Evolutionary conservation across 306 rosid genomes (phyloP).

Genomic region (Vigna angularis): DNA sequence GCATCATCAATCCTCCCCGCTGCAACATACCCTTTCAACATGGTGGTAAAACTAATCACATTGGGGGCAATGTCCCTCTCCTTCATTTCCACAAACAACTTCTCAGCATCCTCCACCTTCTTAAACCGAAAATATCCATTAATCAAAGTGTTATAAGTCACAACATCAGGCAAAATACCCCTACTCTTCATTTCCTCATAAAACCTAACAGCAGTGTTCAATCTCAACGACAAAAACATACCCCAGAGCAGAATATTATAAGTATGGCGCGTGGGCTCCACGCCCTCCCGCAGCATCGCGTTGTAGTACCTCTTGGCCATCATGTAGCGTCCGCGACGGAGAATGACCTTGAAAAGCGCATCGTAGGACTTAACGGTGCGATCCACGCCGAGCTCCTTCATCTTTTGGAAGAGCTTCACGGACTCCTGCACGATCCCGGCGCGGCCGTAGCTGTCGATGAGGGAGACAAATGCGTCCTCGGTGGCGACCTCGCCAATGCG

Average conservation of each 20-base stretch:
- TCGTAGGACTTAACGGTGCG: slow-evolving; percentile 70
- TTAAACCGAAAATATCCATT: slow-evolving; percentile 81
- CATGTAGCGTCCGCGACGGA: slow-evolving; percentile 80
- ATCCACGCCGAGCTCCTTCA: slow-evolving; percentile 74
- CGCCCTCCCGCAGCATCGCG: slow-evolving; percentile 79
- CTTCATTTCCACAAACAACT: slow-evolving; percentile 81
- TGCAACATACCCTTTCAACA: slow-evolving; percentile 79
- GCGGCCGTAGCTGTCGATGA: slow-evolving; percentile 78
- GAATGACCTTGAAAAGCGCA: slow-evolving; percentile 76
- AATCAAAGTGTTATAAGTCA: slow-evolving; percentile 84
- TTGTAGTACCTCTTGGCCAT: slow-evolving; percentile 91
- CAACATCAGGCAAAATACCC: slow-evolving; percentile 69
- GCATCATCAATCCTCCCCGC: slow-evolving; percentile 70
- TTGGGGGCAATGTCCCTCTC: slow-evolving; percentile 68
- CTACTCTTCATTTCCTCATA: slow-evolving; percentile 77
- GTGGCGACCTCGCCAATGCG: slow-evolving; percentile 56
- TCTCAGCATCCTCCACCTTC: slow-evolving; percentile 81
- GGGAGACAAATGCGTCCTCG: slow-evolving; percentile 74
- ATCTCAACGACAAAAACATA: slow-evolving; percentile 76
- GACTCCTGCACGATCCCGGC: slow-evolving; percentile 92
- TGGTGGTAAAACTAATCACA: slow-evolving; percentile 83
- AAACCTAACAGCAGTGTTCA: slow-evolving; percentile 86
- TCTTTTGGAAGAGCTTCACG: slow-evolving; percentile 76
- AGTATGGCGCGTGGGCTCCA: slow-evolving; percentile 82
- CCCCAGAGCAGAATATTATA: slow-evolving; percentile 88